These are phyloP conservation scores for Phytophthora brassicae DNA, from an alignment of 352 stramenopile species.

Conservation along the genomic window DNA sequence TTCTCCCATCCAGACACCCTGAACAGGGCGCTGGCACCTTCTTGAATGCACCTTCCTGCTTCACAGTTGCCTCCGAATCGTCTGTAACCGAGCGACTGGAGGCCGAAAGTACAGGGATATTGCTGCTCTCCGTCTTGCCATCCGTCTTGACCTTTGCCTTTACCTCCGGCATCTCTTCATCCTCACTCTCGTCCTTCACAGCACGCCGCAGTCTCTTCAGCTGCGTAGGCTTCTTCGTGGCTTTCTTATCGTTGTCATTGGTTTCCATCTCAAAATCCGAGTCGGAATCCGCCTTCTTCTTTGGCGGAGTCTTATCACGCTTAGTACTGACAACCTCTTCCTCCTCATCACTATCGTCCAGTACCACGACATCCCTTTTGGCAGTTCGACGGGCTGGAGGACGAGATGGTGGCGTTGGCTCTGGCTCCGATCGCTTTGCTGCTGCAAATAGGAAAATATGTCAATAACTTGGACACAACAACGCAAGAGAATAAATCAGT, in stretches of 20 bases:
- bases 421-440: constrained; percentile 29
- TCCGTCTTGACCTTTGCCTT: constrained; percentile 15
- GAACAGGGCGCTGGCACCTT: constrained; percentile 57
- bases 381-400: constrained; percentile 16
- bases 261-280: constrained; percentile 44
- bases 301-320: constrained; percentile 23
- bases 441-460: background rate
- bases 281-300: constrained; percentile 40
- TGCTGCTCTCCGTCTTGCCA: background rate
- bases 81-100: constrained; percentile 2
- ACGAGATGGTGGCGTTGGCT: constrained; percentile 33
- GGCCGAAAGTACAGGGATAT: background rate
- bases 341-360: constrained; percentile 62
- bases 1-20: constrained; percentile 74
- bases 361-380: constrained; percentile 52
- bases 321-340: constrained; percentile 25
- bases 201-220: constrained; percentile 18
- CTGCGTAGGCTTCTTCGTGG: constrained; percentile 14
- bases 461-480: constrained; percentile 3
- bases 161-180: constrained; percentile 28
- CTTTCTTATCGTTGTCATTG: constrained; percentile 18
- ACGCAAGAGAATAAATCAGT: background rate
- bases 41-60: constrained; percentile 33
- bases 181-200: constrained; percentile 11
- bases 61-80: constrained; percentile 13